Conservation (phyloP, 805 yeast species). For the Saturnispora diversa region DNA sequence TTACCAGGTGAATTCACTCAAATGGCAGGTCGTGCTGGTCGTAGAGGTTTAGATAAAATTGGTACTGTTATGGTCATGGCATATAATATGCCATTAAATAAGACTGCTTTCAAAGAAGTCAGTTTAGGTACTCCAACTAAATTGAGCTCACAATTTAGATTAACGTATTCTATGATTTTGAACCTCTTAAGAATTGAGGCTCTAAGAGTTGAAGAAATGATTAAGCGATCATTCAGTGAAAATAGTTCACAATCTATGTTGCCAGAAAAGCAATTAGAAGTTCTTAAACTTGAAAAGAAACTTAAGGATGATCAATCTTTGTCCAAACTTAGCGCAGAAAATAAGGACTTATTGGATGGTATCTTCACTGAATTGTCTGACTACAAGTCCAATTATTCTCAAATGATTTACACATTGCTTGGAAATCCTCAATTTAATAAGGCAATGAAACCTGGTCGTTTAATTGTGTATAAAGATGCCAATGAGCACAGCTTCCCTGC, state of each 20-base stretch:
- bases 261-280: constrained; percentile 74
- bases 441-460: constrained; percentile 44
- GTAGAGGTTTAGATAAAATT: constrained; percentile 88
- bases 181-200: constrained; percentile 91
- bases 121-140: constrained; percentile 87
- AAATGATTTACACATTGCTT: constrained; percentile 41
- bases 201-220: constrained; percentile 94
- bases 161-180: constrained; percentile 92
- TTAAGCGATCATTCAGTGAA: constrained; percentile 90
- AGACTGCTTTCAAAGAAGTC: constrained; percentile 62
- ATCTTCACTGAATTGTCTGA: constrained; percentile 31
- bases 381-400: constrained; percentile 37
- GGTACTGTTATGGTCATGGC: constrained; percentile 95
- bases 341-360: constrained; percentile 36
- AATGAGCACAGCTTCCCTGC: constrained; percentile 41
- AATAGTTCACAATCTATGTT: constrained; percentile 75
- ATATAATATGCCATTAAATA: constrained; percentile 54
- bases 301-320: constrained; percentile 26
- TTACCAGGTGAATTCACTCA: constrained; percentile 97
- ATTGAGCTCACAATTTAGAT: constrained; percentile 81
- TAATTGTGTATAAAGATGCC: constrained; percentile 49
- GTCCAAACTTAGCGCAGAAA: constrained; percentile 32
- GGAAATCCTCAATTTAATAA: constrained; percentile 41
- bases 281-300: constrained; percentile 44
- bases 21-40: constrained; percentile 98